phyloP scores from a whole-genome alignment of 2,329 filamentous ascomycete species.

The Metarhizium robertsii region DNA sequence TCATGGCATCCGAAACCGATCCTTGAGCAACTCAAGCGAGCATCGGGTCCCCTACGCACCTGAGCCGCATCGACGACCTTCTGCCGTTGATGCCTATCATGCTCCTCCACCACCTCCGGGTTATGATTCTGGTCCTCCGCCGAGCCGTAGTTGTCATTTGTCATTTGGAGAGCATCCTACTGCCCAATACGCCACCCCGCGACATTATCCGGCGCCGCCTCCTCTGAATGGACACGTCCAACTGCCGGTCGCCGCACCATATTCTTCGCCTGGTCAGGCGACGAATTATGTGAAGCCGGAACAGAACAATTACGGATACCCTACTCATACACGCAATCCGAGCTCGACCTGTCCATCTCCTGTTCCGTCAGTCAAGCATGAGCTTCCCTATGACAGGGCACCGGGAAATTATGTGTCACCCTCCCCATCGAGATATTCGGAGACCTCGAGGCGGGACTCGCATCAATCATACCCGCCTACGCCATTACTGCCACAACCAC shows the following conservation, averaged over 20 bases:
- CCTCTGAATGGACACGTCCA: conserved; percentile 20
- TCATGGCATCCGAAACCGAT: conserved; percentile 40
- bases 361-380: conserved; percentile 19
- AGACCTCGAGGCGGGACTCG: conserved; percentile 22
- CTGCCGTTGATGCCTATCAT: conserved; percentile 35
- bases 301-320: conserved; percentile 29
- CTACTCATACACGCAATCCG: conserved; percentile 14
- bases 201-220: conserved; percentile 26
- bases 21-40: conserved; percentile 49
- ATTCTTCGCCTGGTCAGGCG: conserved; percentile 24
- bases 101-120: conserved; percentile 25
- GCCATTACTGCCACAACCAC: conserved; percentile 17
- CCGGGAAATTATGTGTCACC: conserved; percentile 28
- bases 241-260: conserved; percentile 24
- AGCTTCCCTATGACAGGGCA: conserved; percentile 25
- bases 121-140: conserved; percentile 20
- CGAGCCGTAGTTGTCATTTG: conserved; percentile 19
- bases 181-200: conserved; percentile 25
- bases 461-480: conserved; percentile 18
- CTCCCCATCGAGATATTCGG: conserved; percentile 24
- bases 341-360: conserved; percentile 23
- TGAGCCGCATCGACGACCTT: conserved; percentile 36
- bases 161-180: conserved; percentile 23
- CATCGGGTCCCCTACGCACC: conserved; percentile 32
- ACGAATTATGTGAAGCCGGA: conserved; percentile 22